Evolutionary conservation across 495 filamentous ascomycete genomes (phyloP), one percentile per base, ranked within the genome.

Genomic region (Podospora pseudopauciseta): DNA sequence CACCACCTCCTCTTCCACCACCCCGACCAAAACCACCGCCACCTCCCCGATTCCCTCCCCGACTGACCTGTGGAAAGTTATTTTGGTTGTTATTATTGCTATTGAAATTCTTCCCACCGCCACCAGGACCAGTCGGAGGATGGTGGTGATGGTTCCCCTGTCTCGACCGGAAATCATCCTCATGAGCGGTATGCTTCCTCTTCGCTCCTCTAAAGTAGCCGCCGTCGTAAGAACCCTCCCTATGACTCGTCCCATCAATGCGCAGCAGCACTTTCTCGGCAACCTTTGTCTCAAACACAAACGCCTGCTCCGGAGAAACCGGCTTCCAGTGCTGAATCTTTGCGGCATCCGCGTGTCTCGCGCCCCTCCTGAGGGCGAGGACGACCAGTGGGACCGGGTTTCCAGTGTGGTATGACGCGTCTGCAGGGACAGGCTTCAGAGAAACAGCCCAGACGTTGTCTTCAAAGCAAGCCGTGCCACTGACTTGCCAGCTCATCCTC

Each of bases 291-390:
- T 92, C 90, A 70, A 99, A 89, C 2, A 83, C 81, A 63, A 94
- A 83, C 11, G 75, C 74, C 65, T 88, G 87, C 18, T 92, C 88
- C 30, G 86, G 79, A 3, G 89, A 81, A 11, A 96, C 82, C 2
- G 90, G 87, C 72, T 92, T 87, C 95, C 95, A 99, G 67, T 90
- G 88, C 30, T 88, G 86, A 65, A 98, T 97, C 71, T 87, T 90
- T 63, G 84, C 85, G 28, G 92, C 93, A 73, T 97, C 94, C 49
- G 88, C 83, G 0, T 92, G 93, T 30, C 90, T 89, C 18, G 89
- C 86, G 4, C 89, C 87, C 68, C 87, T 88, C 63, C 89, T 85
- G 60, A 90, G 78, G 30, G 90, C 92, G 56, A 96, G 80, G 15
- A 96, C 90, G 39, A 96, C 85, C n/a, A 90, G 81, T 18, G 92